These are phyloP conservation scores for Porphyra umbilicalis DNA, from an alignment of 31 red algal genomes.

Conservation along the genomic window DNA sequence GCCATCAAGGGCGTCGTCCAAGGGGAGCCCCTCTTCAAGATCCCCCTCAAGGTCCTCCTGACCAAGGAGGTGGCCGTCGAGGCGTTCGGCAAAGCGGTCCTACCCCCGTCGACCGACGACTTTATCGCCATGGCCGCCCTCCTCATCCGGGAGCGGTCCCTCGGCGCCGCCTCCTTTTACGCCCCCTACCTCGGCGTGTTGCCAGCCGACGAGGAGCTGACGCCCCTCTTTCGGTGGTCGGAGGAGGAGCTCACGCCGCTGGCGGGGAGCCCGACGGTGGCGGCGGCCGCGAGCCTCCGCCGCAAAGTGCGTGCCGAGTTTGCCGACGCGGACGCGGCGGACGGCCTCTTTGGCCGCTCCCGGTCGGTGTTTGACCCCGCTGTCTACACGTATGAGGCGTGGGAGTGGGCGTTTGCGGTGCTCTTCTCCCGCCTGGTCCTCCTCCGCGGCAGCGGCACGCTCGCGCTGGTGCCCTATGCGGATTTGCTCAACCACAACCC, in stretches of 20 bases:
- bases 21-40: slow-evolving; percentile 79
- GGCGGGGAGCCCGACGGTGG: slow-evolving; percentile 59
- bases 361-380: slow-evolving; percentile 28
- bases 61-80: slow-evolving; percentile 53
- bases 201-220: slow-evolving; percentile 51
- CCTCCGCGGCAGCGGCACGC: slow-evolving; percentile 26
- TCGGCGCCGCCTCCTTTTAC: slow-evolving; percentile 63
- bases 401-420: slow-evolving; percentile 92
- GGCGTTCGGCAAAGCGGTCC: slow-evolving; percentile 14
- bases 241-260: slow-evolving; percentile 58
- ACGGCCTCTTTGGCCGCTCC: slow-evolving; percentile 13
- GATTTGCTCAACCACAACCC: slow-evolving; percentile 91
- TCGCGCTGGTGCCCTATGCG: slow-evolving; percentile 94
- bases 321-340: slow-evolving; percentile 16
- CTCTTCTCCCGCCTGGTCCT: slow-evolving; percentile 85
- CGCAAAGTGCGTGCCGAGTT: slow-evolving; percentile 62
- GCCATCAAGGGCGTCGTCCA: slow-evolving; percentile 60
- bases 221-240: slow-evolving; percentile 74
- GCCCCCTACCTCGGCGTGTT: slow-evolving; percentile 82
- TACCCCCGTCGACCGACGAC: slow-evolving; percentile 53
- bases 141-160: slow-evolving; percentile 58
- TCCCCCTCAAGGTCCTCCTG: slow-evolving; percentile 63
- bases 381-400: slow-evolving; percentile 35
- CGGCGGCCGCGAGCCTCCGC: slow-evolving; percentile 38
- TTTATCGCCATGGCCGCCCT: slow-evolving; percentile 77